Conservation (phyloP, 129 eudicot genomes). For the Lonicera japonica region DNA sequence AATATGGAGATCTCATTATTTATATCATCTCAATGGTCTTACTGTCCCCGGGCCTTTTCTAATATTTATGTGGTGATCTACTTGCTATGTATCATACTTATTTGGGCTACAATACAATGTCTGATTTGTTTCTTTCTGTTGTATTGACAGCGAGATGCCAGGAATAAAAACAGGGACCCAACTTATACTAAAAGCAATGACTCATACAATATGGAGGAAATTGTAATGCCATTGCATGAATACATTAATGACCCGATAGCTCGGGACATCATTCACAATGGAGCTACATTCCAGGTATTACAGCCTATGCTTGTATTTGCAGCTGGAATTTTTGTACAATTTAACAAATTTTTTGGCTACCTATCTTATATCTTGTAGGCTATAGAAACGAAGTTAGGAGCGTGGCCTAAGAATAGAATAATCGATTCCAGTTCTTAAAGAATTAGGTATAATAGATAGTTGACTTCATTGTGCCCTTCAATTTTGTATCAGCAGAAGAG, state of each 20-base stretch:
- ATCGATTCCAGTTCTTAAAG: not conserved
- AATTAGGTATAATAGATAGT: not conserved
- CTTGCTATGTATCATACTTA: not conserved
- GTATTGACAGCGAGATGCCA: constrained; percentile 64
- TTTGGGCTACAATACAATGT: not conserved
- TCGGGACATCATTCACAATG: constrained; percentile 82
- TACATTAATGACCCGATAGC: constrained; percentile 74
- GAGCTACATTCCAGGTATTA: constrained; percentile 96
- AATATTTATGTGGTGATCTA: not conserved
- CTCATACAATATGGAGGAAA: constrained; percentile 76
- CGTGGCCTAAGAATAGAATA: not conserved
- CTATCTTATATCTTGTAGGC: not conserved
- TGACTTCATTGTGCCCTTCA: not conserved
- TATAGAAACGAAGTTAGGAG: no score
- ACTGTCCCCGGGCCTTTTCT: not conserved
- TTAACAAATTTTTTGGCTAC: not conserved
- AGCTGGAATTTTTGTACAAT: not conserved
- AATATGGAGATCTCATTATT: not conserved
- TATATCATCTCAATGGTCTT: not conserved
- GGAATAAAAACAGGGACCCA: constrained; percentile 35
- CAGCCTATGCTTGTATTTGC: constrained; percentile 15
- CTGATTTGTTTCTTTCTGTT: not conserved
- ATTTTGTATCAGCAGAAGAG: not conserved
- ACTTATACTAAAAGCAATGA: constrained; percentile 36
- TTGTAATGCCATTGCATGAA: constrained; percentile 75